These are phyloP conservation scores for Fallopia convolvulus DNA, from an alignment of 148 eudicot genomes.

Conservation along the genomic window DNA sequence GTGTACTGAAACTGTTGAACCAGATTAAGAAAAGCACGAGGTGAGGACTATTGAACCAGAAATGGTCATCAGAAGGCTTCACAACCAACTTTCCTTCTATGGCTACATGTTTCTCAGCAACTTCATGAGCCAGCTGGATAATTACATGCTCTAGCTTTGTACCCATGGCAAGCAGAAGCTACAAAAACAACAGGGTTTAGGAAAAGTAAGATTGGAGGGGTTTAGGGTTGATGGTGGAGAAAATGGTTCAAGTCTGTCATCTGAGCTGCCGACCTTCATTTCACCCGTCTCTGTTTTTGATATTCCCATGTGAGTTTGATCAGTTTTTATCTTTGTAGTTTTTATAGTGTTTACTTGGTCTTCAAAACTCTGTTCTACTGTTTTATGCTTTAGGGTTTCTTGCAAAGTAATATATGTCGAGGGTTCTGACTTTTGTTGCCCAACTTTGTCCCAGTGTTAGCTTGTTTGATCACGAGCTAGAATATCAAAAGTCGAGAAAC, in stretches of 20 bases:
- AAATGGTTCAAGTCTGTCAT: conserved; percentile 28
- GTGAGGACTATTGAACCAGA: no score
- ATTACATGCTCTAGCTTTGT: conserved; percentile 78
- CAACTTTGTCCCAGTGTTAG: not conserved
- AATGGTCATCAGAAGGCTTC: no score
- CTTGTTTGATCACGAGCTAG: not conserved
- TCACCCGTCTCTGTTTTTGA: conserved; percentile 12
- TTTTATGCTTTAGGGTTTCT: not conserved
- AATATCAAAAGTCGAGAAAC: not conserved
- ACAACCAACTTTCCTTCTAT: conserved; percentile 43
- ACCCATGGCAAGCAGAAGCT: conserved; percentile 74
- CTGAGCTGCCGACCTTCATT: conserved; percentile 11
- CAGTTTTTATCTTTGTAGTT: conserved; percentile 3
- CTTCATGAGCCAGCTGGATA: conserved; percentile 51
- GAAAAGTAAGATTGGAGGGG: not conserved
- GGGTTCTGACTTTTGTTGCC: no score
- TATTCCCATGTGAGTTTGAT: conserved; percentile 30
- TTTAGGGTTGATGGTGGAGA: conserved; percentile 12
- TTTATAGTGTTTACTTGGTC: not conserved
- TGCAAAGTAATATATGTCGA: no score
- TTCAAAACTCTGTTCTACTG: no score
- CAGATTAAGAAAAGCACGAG: no score
- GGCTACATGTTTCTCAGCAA: conserved; percentile 65
- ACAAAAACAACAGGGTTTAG: not conserved
- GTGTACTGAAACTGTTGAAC: conserved; percentile 67